Evolutionary conservation across 1,284 basidiomycete genomes (phyloP).

Genomic region (Melampsora allii-populina): DNA sequence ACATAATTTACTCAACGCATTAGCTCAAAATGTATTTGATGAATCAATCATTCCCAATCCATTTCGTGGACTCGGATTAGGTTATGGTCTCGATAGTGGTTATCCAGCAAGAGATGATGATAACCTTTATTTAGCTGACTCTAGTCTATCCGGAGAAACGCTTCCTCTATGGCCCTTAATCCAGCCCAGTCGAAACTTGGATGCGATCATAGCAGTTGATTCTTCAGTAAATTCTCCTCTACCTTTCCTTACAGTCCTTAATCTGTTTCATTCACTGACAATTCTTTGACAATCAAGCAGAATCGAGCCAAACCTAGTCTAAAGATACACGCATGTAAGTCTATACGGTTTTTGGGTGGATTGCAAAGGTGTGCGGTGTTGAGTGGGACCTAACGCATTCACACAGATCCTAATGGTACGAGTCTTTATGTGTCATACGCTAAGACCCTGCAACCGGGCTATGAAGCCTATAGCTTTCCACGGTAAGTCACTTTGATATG

Average conservation of each 20-base stretch:
- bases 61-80: conserved; percentile 39
- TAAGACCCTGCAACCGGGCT: conserved; percentile 32
- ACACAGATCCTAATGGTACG: conserved; percentile 40
- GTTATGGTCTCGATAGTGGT: conserved; percentile 28
- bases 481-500: not conserved
- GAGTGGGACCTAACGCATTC: not conserved
- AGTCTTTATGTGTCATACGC: conserved; percentile 38
- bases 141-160: conserved; percentile 46
- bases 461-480: conserved; percentile 38
- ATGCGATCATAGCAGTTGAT: conserved; percentile 48
- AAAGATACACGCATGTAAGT: conserved; percentile 36
- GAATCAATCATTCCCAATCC: conserved; percentile 43
- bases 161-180: conserved; percentile 52
- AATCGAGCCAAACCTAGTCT: conserved; percentile 42
- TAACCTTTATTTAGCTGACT: conserved; percentile 37
- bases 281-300: not conserved
- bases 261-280: not conserved
- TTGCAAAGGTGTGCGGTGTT: not conserved
- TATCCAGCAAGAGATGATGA: conserved; percentile 19
- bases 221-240: conserved; percentile 13
- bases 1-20: conserved; percentile 33
- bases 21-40: conserved; percentile 35
- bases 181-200: conserved; percentile 50
- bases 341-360: not conserved
- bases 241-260: not conserved